Base-by-base conservation (phyloP, 2,329 filamentous ascomycete genomes). In the Ceratocystis lukuohia region DNA sequence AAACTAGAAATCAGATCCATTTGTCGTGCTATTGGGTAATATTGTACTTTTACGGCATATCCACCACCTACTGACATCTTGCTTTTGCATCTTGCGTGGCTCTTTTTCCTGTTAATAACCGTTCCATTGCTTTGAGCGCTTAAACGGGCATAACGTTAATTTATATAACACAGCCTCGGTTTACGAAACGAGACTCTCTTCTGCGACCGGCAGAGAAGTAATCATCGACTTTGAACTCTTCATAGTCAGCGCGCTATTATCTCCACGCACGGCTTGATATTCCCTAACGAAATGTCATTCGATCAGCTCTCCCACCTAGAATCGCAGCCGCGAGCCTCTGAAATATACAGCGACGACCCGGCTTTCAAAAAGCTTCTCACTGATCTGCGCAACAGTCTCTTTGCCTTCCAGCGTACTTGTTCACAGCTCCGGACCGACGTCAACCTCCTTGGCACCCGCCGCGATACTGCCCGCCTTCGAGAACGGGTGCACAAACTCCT, bases 401-500 rank as follows among this genome's bases (percentile, higher is more conserved):
- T 96, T 78, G 86, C 87, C 69, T 83, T 99, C 69, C 92, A 92
- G 65, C 88, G 88, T 70, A 94, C 92, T 76, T 93, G 96, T 71
- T 86, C 89, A 66, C 87, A 90, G 68, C 82, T 99, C 25, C 87
- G 87, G 70, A 88, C 88, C 72, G 90, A 97, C 76, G 85, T 97
- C 69, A 85, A 85, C 50, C 85, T 95, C 15, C 80, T 99, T 33
- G 93, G 94, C 8, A 96, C 91, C 7, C 89, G 88, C 75, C 88
- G 92, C 68, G 94, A 99, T 75, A 96, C 91, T 3, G 89, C 94
- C 69, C 85, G 92, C 63, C 87, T 96, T 69, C 86, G 93, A 64
- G 94, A 99, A 77, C 83, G 94, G 71, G 91, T 99, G 30, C 90
- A 94, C 74, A 88, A 89, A 72, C 80, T 92, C 8, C 83, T 96